Conservation (phyloP, 192 early-diverging fungal genomes). For the Tieghemiomyces parasiticus region DNA sequence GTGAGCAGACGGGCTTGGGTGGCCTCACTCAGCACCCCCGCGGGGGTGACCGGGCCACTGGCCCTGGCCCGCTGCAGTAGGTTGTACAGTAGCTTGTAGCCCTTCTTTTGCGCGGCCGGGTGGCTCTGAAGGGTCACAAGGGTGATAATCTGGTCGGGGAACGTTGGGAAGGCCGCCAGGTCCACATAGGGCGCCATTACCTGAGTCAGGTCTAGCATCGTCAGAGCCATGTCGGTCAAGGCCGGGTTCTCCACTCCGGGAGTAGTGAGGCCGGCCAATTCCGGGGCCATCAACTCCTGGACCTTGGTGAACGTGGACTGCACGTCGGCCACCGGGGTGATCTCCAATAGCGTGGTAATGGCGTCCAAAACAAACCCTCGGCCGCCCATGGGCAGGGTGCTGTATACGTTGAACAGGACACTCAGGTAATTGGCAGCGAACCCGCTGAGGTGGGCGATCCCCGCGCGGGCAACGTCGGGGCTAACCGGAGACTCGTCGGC, state of each 20-base stretch:
- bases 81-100: conserved; percentile 73
- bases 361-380: conserved; percentile 53
- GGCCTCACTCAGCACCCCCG: conserved; percentile 16
- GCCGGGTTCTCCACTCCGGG: conserved; percentile 17
- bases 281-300: conserved; percentile 36
- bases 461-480: conserved; percentile 42
- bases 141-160: conserved; percentile 25
- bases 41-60: conserved; percentile 27
- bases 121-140: conserved; percentile 51
- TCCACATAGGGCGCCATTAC: conserved; percentile 65
- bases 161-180: conserved; percentile 42
- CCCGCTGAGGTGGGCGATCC: conserved; percentile 39
- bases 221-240: conserved; percentile 41
- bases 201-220: conserved; percentile 77
- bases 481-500: too few species aligned
- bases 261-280: conserved; percentile 35
- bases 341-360: conserved; percentile 48
- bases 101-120: conserved; percentile 83
- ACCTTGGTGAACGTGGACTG: conserved; percentile 49
- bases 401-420: conserved; percentile 68
- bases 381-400: conserved; percentile 39
- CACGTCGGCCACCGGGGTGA: conserved; percentile 42
- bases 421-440: conserved; percentile 56
- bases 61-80: conserved; percentile 29
- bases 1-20: conserved; percentile 20